Percentiles rank a stretch among this genome's conserved stretches.
Conservation (phyloP, 2,329 filamentous ascomycete species). For the Fusarium keratoplasticum region DNA sequence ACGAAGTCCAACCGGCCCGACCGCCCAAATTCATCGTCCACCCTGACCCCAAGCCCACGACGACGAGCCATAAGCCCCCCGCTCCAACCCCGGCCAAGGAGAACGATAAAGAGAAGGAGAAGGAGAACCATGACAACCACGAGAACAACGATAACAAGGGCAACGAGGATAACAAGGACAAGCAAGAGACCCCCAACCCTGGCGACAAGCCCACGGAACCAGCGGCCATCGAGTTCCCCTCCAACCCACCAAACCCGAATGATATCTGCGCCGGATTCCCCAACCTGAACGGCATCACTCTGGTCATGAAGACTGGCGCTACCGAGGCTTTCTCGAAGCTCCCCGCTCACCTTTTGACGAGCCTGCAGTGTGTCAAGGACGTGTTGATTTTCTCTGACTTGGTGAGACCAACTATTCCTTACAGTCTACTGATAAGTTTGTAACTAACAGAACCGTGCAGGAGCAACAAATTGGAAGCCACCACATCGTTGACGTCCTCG, state of each 20-base stretch:
- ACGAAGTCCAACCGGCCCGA: background rate
- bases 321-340: constrained; percentile 66
- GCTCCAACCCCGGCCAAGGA: background rate
- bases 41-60: background rate
- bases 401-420: constrained; percentile 18
- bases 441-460: constrained; percentile 42
- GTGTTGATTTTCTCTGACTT: constrained; percentile 69
- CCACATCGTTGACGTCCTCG: constrained; percentile 56
- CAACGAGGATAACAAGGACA: background rate
- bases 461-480: constrained; percentile 63
- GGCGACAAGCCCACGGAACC: background rate
- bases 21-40: background rate
- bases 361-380: constrained; percentile 65
- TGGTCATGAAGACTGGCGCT: constrained; percentile 71
- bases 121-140: background rate
- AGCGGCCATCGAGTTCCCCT: constrained; percentile 20
- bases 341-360: constrained; percentile 67
- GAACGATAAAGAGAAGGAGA: constrained; percentile 8
- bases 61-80: background rate
- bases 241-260: constrained; percentile 22
- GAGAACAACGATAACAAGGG: background rate
- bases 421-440: background rate
- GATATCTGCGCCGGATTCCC: constrained; percentile 56
- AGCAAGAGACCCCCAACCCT: background rate
- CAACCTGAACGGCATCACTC: constrained; percentile 56